Percentiles rank a stretch among this genome's conserved stretches.
phyloP scores from a whole-genome alignment of 2,329 filamentous ascomycete genomes.

The Claviceps arundinis region DNA sequence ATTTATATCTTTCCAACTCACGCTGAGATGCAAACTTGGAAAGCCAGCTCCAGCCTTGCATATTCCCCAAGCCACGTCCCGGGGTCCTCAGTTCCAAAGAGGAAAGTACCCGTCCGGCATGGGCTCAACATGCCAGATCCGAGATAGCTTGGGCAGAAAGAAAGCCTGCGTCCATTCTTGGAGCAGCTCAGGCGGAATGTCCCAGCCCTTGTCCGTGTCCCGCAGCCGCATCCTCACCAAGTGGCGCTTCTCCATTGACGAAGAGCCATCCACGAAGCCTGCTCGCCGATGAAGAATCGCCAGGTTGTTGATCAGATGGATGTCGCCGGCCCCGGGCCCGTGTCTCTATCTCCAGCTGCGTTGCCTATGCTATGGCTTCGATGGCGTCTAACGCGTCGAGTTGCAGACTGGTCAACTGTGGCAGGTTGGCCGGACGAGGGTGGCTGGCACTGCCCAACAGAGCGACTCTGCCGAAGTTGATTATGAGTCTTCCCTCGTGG shows the following conservation, averaged over 20 bases:
- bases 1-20: no score
- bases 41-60: no score
- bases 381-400: conserved; percentile 43
- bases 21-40: no score
- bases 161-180: conserved; percentile 42
- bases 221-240: conserved; percentile 48
- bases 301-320: conserved; percentile 54
- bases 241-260: conserved; percentile 34
- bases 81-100: conserved; percentile 16
- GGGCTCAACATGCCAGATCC: conserved; percentile 45
- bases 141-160: conserved; percentile 24
- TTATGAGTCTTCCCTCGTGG: conserved; percentile 35
- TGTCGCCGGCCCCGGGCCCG: conserved; percentile 34
- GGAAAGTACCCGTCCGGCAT: conserved; percentile 47
- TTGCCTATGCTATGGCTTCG: conserved; percentile 40
- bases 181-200: conserved; percentile 33
- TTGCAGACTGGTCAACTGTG: conserved; percentile 34
- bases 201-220: conserved; percentile 36
- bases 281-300: conserved; percentile 47
- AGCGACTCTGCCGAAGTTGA: conserved; percentile 46
- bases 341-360: conserved; percentile 41
- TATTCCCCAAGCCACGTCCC: no score
- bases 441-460: conserved; percentile 40
- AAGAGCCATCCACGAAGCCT: conserved; percentile 39
- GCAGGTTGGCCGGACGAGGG: conserved; percentile 37